These are phyloP conservation scores for Linnemannia zychae DNA, from an alignment of 192 early-diverging fungal genomes.

Conservation along the genomic window DNA sequence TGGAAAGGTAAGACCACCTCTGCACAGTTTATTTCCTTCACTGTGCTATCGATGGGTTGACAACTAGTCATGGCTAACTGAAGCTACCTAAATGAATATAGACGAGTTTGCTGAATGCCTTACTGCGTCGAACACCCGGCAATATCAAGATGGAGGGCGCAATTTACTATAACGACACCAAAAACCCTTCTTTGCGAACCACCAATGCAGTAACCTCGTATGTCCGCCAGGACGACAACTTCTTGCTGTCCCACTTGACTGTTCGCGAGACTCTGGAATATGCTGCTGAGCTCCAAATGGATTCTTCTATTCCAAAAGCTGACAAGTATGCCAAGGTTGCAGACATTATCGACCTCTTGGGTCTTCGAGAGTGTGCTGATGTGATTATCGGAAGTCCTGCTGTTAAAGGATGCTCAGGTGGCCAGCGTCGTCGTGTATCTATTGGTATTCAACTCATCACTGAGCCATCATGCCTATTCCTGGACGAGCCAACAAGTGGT, in stretches of 20 bases:
- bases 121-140: slow-evolving; percentile 29
- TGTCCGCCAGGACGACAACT: slow-evolving; percentile 55
- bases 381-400: slow-evolving; percentile 43
- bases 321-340: slow-evolving; percentile 45
- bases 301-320: slow-evolving; percentile 20
- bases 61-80: background rate
- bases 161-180: slow-evolving; percentile 47
- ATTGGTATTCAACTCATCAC: slow-evolving; percentile 52
- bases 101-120: slow-evolving; percentile 45
- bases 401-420: slow-evolving; percentile 51
- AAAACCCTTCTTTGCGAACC: slow-evolving; percentile 37
- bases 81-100: background rate
- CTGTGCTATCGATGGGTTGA: background rate
- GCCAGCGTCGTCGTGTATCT: slow-evolving; percentile 51
- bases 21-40: background rate
- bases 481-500: slow-evolving; percentile 53
- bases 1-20: slow-evolving; percentile 33
- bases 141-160: slow-evolving; percentile 32
- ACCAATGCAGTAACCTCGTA: slow-evolving; percentile 50
- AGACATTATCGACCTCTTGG: slow-evolving; percentile 51
- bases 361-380: slow-evolving; percentile 50
- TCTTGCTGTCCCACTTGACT: slow-evolving; percentile 71
- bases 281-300: slow-evolving; percentile 79
- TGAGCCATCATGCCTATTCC: slow-evolving; percentile 51
- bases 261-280: slow-evolving; percentile 86